Conservation (phyloP, 2,329 filamentous ascomycete species). For the Neoscytalidium dimidiatum region DNA sequence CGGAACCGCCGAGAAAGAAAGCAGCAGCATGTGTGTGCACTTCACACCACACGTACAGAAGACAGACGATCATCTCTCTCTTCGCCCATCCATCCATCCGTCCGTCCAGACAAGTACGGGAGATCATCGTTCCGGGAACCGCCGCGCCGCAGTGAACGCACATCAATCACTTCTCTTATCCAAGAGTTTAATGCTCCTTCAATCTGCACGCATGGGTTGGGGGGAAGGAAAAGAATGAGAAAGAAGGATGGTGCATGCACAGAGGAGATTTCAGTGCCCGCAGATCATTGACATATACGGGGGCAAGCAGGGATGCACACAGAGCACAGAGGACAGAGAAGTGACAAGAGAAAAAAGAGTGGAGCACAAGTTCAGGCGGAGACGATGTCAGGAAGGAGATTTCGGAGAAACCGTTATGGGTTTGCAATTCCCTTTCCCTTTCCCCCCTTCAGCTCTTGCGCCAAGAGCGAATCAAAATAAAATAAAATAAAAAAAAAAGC, state of each 20-base stretch:
- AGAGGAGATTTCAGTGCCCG: background rate
- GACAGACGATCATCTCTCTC: background rate
- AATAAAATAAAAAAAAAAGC: no score
- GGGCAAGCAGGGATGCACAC: no score
- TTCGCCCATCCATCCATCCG: background rate
- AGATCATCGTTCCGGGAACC: constrained; percentile 8
- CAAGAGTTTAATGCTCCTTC: background rate
- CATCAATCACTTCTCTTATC: background rate
- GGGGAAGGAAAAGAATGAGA: background rate
- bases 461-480: no score
- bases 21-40: background rate
- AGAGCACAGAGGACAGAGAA: no score
- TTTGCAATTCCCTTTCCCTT: background rate
- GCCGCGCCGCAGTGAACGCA: no score
- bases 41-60: background rate
- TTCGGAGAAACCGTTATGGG: background rate
- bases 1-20: background rate
- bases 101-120: background rate
- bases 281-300: background rate
- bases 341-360: background rate
- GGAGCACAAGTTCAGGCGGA: background rate
- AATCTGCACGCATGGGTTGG: background rate
- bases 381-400: background rate
- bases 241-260: background rate
- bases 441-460: background rate